Percentiles rank a stretch among this genome's conserved stretches.
phyloP scores from a whole-genome alignment of 768 basidiomycete genomes.

The Hebeloma cylindrosporum region DNA sequence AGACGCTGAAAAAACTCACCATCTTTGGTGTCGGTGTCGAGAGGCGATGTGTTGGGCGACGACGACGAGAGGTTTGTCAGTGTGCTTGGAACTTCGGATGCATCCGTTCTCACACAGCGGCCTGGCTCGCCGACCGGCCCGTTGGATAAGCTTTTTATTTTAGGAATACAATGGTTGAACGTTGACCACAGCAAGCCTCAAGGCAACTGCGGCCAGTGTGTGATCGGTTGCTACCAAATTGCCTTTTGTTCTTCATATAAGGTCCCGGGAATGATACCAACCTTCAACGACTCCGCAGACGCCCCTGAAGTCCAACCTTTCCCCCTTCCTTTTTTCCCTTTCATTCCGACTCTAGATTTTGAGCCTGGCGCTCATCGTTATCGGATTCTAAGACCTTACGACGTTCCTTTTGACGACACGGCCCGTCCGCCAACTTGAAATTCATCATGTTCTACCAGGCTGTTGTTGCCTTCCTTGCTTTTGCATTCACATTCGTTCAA shows the following conservation, averaged over 20 bases:
- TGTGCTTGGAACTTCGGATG: conserved; percentile 28
- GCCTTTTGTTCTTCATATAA: conserved; percentile 12
- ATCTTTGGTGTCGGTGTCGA: conserved; percentile 41
- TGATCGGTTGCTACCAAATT: background rate
- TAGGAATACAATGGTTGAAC: background rate
- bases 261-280: background rate
- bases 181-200: conserved; percentile 1
- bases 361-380: conserved; percentile 37
- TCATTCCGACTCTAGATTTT: conserved; percentile 16
- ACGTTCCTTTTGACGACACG: conserved; percentile 3
- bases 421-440: conserved; percentile 7
- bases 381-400: too few species aligned
- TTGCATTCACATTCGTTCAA: conserved; percentile 24
- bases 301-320: background rate
- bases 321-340: conserved; percentile 1
- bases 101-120: conserved; percentile 29
- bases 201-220: conserved; percentile 4
- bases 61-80: conserved; percentile 27
- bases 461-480: conserved; percentile 6
- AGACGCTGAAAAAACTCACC: conserved; percentile 34
- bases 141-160: conserved; percentile 5
- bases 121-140: conserved; percentile 9
- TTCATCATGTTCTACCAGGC: conserved; percentile 13
- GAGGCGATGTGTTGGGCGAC: conserved; percentile 37
- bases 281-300: background rate